Base-by-base conservation (phyloP, 441 rosid species). In the Sinapis alba region DNA sequence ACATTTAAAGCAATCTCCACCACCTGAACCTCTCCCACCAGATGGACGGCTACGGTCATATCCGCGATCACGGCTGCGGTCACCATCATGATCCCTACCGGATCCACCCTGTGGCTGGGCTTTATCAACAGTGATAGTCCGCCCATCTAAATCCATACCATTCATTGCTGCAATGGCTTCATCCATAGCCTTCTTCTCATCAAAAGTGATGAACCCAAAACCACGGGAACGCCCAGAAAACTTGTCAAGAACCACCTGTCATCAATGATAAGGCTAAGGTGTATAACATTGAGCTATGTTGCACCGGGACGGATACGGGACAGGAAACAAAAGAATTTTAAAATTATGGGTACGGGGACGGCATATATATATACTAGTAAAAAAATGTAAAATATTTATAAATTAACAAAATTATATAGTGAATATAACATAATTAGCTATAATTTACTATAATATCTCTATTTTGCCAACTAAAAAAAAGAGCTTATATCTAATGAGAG, bases 161-260 rank as follows among this genome's bases (percentile, higher is more conserved):
- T 94, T 90, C 97, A 94, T 92, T 69, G 81, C 93, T 58, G 87
- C 86, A 78, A 94, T 94, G 60, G 98, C 98, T 30, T 94, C 97
- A 69, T 90, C 97, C 98, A 94, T 90, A 27, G 95, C 97, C 21
- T 72, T 79, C 69, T 84, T 89, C 65, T 94, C 95, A 80, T 89
- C 97, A 77, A 92, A 94, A 20, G 97, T 86, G 63, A 94, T 91
- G 85, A 94, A 94, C 28, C 98, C 98, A 77, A 92, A 94, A 69
- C 98, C 98, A 82, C 97, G 97, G 58, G 98, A 94, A 61, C 98
- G 97, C 51, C 97, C 98, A 73, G 97, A 86, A 65, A 83, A 83
- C 86, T 88, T 94, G 86, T 94, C 98, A 65, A 90, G 83, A 68
- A 90, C 98, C 45, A 94, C 97, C 98, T 94, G 74, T 26, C 32